These are phyloP conservation scores for Sclerotinia trifoliorum DNA, from an alignment of 2,329 filamentous ascomycete genomes.

Conservation along the genomic window DNA sequence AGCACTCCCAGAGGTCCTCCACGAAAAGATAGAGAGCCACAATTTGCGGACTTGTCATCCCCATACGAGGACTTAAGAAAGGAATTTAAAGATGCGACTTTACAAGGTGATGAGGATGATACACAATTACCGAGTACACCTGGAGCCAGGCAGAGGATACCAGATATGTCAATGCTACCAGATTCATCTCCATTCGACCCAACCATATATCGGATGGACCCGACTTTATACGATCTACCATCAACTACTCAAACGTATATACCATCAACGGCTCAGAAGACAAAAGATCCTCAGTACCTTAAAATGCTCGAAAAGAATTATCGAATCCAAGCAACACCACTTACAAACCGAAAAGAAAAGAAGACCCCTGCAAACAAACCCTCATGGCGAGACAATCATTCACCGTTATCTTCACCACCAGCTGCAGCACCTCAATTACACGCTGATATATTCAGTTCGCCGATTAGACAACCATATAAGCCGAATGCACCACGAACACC, in stretches of 20 bases:
- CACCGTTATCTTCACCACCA: constrained; percentile 67
- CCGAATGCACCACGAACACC: constrained; percentile 61
- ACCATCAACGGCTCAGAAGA: constrained; percentile 32
- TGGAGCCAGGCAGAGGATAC: constrained; percentile 48
- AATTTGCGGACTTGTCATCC: constrained; percentile 67
- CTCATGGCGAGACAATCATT: constrained; percentile 38
- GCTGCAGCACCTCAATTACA: constrained; percentile 79
- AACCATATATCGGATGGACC: constrained; percentile 46
- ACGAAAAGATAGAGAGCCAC: constrained; percentile 46
- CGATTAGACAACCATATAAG: constrained; percentile 49
- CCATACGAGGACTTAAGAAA: constrained; percentile 73
- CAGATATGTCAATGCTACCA: constrained; percentile 64
- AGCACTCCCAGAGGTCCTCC: constrained; percentile 66
- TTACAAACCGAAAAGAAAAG: constrained; percentile 46
- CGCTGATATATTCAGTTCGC: constrained; percentile 81
- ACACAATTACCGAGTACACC: constrained; percentile 41
- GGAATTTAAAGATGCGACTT: constrained; percentile 54
- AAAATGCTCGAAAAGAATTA: constrained; percentile 95
- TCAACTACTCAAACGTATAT: constrained; percentile 34
- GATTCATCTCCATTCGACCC: constrained; percentile 57
- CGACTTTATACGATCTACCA: constrained; percentile 39
- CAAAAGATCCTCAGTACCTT: constrained; percentile 78
- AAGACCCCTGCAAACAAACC: constrained; percentile 37
- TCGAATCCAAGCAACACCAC: constrained; percentile 86
- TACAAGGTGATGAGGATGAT: constrained; percentile 43